phyloP scores from a whole-genome alignment of 2,329 filamentous ascomycete genomes.

The Phaeosphaeriaceae sp. region DNA sequence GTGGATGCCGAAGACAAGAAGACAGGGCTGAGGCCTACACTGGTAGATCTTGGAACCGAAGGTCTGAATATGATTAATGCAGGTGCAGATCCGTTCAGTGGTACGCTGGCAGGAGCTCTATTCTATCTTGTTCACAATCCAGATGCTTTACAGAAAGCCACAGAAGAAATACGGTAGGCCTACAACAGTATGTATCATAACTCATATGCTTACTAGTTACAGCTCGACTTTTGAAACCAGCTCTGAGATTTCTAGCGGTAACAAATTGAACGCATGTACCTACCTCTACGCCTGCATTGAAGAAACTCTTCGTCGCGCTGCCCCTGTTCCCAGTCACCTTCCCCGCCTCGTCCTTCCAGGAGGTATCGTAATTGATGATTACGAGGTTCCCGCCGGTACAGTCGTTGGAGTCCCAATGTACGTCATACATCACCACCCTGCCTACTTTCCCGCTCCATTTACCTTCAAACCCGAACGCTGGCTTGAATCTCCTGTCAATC shows the following conservation, averaged over 20 bases:
- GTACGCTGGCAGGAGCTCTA: slow-evolving; percentile 37
- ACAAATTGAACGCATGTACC: slow-evolving; percentile 25
- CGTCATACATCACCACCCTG: slow-evolving; percentile 25
- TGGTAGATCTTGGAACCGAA: slow-evolving; percentile 52
- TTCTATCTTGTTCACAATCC: slow-evolving; percentile 50
- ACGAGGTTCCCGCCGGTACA: slow-evolving; percentile 25
- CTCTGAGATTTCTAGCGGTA: slow-evolving; percentile 29
- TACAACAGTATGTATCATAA: neutral
- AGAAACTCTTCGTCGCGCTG: slow-evolving; percentile 37
- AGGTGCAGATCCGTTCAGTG: slow-evolving; percentile 49
- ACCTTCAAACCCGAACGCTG: slow-evolving; percentile 30
- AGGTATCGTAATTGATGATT: slow-evolving; percentile 31
- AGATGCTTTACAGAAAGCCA: slow-evolving; percentile 24
- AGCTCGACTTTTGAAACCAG: slow-evolving; percentile 13
- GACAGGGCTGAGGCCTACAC: slow-evolving; percentile 44
- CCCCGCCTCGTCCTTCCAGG: slow-evolving; percentile 34
- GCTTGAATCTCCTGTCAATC: slow-evolving; percentile 18
- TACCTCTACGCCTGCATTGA: slow-evolving; percentile 44
- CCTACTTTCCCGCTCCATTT: slow-evolving; percentile 23
- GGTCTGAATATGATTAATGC: slow-evolving; percentile 54
- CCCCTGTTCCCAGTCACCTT: slow-evolving; percentile 34
- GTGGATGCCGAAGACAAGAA: slow-evolving; percentile 50
- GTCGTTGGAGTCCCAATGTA: slow-evolving; percentile 35
- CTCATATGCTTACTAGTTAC: neutral
- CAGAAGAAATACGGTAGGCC: slow-evolving; percentile 31